phyloP scores from a whole-genome alignment of 2,329 filamentous ascomycete genomes.

The Byssothecium circinans region DNA sequence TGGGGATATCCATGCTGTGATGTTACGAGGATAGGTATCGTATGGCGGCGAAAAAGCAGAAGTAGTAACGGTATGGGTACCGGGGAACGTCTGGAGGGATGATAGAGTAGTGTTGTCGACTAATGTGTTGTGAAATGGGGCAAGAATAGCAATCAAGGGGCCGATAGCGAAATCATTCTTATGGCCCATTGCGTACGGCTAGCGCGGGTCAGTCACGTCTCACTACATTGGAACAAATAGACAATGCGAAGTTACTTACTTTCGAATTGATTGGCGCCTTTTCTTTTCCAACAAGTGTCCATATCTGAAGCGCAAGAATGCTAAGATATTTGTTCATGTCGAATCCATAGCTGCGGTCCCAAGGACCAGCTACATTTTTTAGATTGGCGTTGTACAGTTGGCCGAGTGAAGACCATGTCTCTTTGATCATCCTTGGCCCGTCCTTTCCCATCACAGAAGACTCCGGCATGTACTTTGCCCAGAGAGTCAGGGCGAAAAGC shows the following conservation, averaged over 20 bases:
- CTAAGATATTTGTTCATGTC: conserved; percentile 66
- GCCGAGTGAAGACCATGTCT: conserved; percentile 57
- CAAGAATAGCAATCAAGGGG: conserved; percentile 59
- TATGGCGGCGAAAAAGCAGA: conserved; percentile 62
- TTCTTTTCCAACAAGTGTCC: conserved; percentile 58
- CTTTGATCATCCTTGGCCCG: conserved; percentile 54
- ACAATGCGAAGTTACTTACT: conserved; percentile 14
- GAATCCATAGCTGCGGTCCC: conserved; percentile 65
- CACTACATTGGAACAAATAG: neutral
- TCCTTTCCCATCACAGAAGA: conserved; percentile 58
- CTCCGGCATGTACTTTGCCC: conserved; percentile 60
- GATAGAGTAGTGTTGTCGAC: conserved; percentile 46
- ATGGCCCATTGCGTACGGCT: conserved; percentile 60
- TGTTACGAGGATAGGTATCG: conserved; percentile 60
- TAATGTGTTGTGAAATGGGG: conserved; percentile 53
- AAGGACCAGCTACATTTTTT: conserved; percentile 64
- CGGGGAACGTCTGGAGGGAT: conserved; percentile 52
- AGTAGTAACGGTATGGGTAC: conserved; percentile 56
- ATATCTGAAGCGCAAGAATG: conserved; percentile 61
- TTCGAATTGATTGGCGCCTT: conserved; percentile 39
- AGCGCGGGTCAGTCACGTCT: conserved; percentile 1
- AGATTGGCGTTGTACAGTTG: conserved; percentile 61
- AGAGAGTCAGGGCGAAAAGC: conserved; percentile 60
- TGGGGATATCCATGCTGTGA: conserved; percentile 60
- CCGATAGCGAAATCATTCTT: conserved; percentile 61